Evolutionary conservation across 2,329 filamentous ascomycete genomes (phyloP), one percentile per base, ranked within the genome.

Genomic region (Capronia americana): DNA sequence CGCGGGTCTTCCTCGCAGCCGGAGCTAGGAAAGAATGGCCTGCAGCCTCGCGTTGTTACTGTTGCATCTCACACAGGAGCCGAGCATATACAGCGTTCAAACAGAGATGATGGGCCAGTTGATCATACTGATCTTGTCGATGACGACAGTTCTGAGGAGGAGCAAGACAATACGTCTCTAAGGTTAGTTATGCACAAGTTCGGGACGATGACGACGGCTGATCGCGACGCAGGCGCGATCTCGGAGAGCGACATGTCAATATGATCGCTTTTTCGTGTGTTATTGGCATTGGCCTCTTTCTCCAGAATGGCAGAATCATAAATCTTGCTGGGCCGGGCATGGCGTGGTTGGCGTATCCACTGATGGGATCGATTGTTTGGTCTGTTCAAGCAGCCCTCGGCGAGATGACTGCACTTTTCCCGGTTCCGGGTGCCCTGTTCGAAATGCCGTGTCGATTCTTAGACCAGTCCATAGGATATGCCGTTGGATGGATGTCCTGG

Each of bases 341-440:
- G 23, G 69, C 67, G 3, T 46, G 66, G 38, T 50, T 72, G 57
- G 67, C 64, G 17, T 82, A 82, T 63, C 62, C 81, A 0, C 73
- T 82, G 23, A 80, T 81, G 73, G 80, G 79, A 26, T 79, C 77
- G 3, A 76, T 82, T 30, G 79, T 82, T 44, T 79, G 78, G 1
- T 78, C 79, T 1, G 79, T 80, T 2, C 2, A 79, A 81, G 79
- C 79, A 12, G 79, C 78, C 56, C 67, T 82, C 5, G 79, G 80
- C 5, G 77, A 79, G 66, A 79, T 78, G 77, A 77, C 57, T 20
- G 57, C 57, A 5, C 57, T 59, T 50, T 59, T 59, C n/a, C 57
- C 57, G 4, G 57, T 59, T 12, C 57, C 57, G 5, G 57, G 57
- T 11, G 57, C 57, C 5, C 46, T 59, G 57, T 59, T 59, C 11